Base-by-base conservation (phyloP, 441 rosid species). In the Melastoma candidum region DNA sequence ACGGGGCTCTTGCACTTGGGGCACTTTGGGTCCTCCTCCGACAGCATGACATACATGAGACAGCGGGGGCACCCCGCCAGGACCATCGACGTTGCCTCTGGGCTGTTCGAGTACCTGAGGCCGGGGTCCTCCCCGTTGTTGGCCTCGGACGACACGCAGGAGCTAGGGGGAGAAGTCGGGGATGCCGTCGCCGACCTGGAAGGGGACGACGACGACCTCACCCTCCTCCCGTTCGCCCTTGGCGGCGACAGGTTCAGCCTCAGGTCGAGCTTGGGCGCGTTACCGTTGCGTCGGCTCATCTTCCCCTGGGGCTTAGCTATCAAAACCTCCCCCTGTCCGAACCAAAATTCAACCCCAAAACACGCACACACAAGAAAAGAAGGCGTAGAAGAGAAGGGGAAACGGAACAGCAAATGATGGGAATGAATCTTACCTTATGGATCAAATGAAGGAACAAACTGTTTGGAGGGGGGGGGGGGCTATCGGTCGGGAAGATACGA, bases 1-100 rank as follows among this genome's bases (percentile, higher is more conserved):
- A 51, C 54, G 32, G 43, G 26, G 54, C 54, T 51, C 43, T n/a
- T 51, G 54, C 54, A 51, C 54, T 51, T 51, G 54, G 54, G 54
- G 54, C 54, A 51, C 13, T 27, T 29, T 36, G 14, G 2, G 54
- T 27, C 54, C 32, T 27, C 54, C 6, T 51, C 22, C 10, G 54
- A 51, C 17, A 27, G 54, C 54, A 51, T 17, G 22, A 17, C 22
- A 17, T 17, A 17, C 22, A 17, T 17, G 22, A 17, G 22, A 17
- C 22, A 17, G 41, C 1, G 41, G 11, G 14, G 54, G 32, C 54
- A 51, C 54, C 54, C 54, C 2, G 32, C 17, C 13, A 51, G 11
- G 41, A 27, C 41, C 54, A 51, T 27, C 22, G 22, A 24, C 43
- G 4, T 7, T 10, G 13, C 43, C 3, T 14, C 54, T n/a, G 43